Conservation (phyloP, 2,329 filamentous ascomycete species). For the Cordyceps cicadae region DNA sequence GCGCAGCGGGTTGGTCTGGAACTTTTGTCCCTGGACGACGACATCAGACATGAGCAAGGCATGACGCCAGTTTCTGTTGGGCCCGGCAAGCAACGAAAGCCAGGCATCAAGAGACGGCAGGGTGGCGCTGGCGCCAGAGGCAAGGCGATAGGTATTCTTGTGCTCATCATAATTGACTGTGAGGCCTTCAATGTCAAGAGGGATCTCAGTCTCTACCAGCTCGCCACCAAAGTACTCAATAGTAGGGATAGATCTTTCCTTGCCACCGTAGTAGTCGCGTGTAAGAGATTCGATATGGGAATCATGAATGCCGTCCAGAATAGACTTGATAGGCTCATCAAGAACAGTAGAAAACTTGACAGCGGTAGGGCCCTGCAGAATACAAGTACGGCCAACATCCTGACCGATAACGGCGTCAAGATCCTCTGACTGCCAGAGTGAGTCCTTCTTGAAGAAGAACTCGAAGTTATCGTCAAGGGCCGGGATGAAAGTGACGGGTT, state of each 20-base stretch:
- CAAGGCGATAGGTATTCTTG: slow-evolving; percentile 79
- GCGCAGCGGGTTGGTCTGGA: slow-evolving; percentile 92
- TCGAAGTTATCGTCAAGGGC: slow-evolving; percentile 96
- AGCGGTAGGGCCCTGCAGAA: slow-evolving; percentile 89
- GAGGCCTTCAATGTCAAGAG: slow-evolving; percentile 76
- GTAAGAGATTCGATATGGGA: slow-evolving; percentile 76
- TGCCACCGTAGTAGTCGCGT: slow-evolving; percentile 68
- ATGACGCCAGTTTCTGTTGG: slow-evolving; percentile 83
- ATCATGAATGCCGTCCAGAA: slow-evolving; percentile 83
- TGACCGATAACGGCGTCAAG: slow-evolving; percentile 91
- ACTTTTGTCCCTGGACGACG: slow-evolving; percentile 89
- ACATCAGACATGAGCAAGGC: slow-evolving; percentile 91
- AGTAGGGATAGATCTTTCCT: slow-evolving; percentile 67
- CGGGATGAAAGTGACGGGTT: slow-evolving; percentile 93
- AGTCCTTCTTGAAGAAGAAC: slow-evolving; percentile 99
- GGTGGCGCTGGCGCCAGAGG: slow-evolving; percentile 61
- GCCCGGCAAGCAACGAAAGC: slow-evolving; percentile 80
- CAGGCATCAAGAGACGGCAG: slow-evolving; percentile 76
- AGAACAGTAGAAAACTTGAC: slow-evolving; percentile 82
- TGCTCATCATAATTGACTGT: slow-evolving; percentile 68
- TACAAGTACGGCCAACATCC: slow-evolving; percentile 92
- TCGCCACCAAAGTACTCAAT: slow-evolving; percentile 96
- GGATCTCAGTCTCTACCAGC: slow-evolving; percentile 61
- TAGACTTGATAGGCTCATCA: slow-evolving; percentile 91
- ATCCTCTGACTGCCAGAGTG: slow-evolving; percentile 97